Conservation (phyloP, 2,329 filamentous ascomycete species). For the Huntiella omanensis region DNA sequence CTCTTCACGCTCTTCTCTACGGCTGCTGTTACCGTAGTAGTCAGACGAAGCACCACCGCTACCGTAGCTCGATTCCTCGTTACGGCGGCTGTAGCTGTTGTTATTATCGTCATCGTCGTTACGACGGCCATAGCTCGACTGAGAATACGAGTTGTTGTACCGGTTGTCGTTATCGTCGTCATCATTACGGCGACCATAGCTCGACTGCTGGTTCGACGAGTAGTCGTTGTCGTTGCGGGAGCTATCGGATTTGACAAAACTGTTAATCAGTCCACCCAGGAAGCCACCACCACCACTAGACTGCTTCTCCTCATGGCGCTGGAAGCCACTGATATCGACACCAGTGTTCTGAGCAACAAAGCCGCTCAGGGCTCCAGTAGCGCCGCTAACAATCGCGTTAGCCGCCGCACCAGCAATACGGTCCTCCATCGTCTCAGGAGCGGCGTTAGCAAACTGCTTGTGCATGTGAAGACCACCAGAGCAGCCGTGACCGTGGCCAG, state of each 20-base stretch:
- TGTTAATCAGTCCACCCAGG: slow-evolving; percentile 47
- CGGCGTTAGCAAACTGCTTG: slow-evolving; percentile 34
- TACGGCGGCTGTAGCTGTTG: slow-evolving; percentile 6
- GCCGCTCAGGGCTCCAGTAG: slow-evolving; percentile 32
- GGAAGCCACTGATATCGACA: slow-evolving; percentile 20
- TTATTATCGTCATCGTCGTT: slow-evolving; percentile 5
- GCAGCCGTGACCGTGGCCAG: slow-evolving; percentile 72
- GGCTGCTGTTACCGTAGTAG: slow-evolving; percentile 32
- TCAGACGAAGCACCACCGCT: slow-evolving; percentile 26
- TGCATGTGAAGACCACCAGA: slow-evolving; percentile 60
- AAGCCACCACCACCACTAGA: slow-evolving; percentile 47
- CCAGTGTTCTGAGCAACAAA: slow-evolving; percentile 29
- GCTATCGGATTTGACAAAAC: slow-evolving; percentile 33
- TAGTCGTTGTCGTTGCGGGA: slow-evolving; percentile 31
- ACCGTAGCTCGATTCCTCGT: slow-evolving; percentile 2
- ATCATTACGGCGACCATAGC: slow-evolving; percentile 1
- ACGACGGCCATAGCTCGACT: slow-evolving; percentile 3
- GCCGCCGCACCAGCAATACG: slow-evolving; percentile 37
- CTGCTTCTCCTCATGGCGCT: slow-evolving; percentile 19
- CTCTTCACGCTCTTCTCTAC: slow-evolving; percentile 15
- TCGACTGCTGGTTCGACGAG: slow-evolving; percentile 33
- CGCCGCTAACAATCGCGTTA: slow-evolving; percentile 36
- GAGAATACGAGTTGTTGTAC: background rate
- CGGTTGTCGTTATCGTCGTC: slow-evolving; percentile 8
- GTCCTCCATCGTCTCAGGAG: slow-evolving; percentile 31